phyloP scores from a whole-genome alignment of 169 alveolate genomes.

The Miamiensis avidus region DNA sequence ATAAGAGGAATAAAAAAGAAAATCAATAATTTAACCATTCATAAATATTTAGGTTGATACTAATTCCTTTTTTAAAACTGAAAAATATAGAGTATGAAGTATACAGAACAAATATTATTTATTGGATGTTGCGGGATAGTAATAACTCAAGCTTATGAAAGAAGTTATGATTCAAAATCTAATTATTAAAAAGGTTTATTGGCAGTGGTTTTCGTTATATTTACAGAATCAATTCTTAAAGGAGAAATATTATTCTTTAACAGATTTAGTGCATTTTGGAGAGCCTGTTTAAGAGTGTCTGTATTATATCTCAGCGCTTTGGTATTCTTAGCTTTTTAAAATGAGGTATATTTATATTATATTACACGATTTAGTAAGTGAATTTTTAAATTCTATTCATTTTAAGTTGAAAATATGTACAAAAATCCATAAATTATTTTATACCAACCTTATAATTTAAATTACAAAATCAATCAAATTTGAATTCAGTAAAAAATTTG shows the following conservation, averaged over 20 bases:
- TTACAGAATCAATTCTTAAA: conserved; percentile 30
- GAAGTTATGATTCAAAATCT: conserved; percentile 7
- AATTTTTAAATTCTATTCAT: too few species aligned
- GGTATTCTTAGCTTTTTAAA: conserved; percentile 33
- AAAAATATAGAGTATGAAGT: conserved; percentile 17
- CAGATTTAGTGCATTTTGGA: conserved; percentile 32
- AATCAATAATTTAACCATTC: too few species aligned
- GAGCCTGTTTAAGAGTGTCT: conserved; percentile 38
- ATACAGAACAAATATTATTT: conserved; percentile 40
- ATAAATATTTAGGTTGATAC: too few species aligned
- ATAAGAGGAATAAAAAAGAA: too few species aligned
- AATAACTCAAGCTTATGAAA: conserved; percentile 17
- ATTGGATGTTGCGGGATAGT: conserved; percentile 13
- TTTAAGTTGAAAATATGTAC: too few species aligned
- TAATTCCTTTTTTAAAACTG: too few species aligned
- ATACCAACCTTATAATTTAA: too few species aligned
- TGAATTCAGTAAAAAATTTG: too few species aligned
- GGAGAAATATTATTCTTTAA: conserved; percentile 27
- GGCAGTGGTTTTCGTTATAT: conserved; percentile 21
- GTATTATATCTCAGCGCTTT: conserved; percentile 30
- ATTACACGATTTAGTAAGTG: too few species aligned
- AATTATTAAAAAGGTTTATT: conserved; percentile 30
- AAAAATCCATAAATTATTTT: too few species aligned
- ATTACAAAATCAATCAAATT: too few species aligned
- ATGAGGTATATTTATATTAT: conserved; percentile 19